Base-by-base conservation (phyloP, 768 basidiomycete genomes). In the Mycena leptocephala region DNA sequence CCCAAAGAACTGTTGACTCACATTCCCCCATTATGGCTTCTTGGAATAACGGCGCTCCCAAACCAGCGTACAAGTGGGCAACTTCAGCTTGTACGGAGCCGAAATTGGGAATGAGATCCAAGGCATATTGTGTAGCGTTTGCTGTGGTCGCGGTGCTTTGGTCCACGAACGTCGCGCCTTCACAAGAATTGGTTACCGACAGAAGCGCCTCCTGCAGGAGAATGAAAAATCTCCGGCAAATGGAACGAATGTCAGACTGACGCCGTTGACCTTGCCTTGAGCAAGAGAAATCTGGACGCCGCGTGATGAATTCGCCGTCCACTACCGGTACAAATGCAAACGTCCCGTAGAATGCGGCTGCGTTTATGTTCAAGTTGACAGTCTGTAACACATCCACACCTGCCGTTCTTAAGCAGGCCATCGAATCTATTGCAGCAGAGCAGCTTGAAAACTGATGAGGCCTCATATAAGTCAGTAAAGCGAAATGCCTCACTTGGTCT, bases 221-320 rank as follows among this genome's bases (percentile, higher is more conserved):
- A 24, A 28, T 39, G 32, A 14, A 24, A 24, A 10, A 10, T 7
- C 1, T 48, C 32, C 61, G 28, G 24, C 9, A 22, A 41, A 37
- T n/a, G 30, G 33, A 30, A 59, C n/a, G n/a, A n/a, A n/a, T n/a
- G n/a, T n/a, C 30, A 32, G 22, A 51, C 84, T 22, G 66, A 85
- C 86, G 14, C 84, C 86, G 37, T 87, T 86, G 22, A 83, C 75
- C 1, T 77, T 76, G 43, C 84, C 79, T 63, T 80, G 75, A 59
- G 64, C 3, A 87, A 77, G 2, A 83, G 80, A 48, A 80, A 72
- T 2, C 82, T 84, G 3, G 84, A 8, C 81, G 79, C 74, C 84
- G 84, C 11, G 78, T 72, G 32, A 87, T 86, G 74, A 86, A 81
- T 0, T 78, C 68, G 8, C 84, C 86, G 53, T 87, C 86, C 3